A percentile compares a stretch with the other conserved stretches of the same genome.
phyloP scores from a whole-genome alignment of 2,329 filamentous ascomycete genomes.

The Corniculantispora saksenae region DNA sequence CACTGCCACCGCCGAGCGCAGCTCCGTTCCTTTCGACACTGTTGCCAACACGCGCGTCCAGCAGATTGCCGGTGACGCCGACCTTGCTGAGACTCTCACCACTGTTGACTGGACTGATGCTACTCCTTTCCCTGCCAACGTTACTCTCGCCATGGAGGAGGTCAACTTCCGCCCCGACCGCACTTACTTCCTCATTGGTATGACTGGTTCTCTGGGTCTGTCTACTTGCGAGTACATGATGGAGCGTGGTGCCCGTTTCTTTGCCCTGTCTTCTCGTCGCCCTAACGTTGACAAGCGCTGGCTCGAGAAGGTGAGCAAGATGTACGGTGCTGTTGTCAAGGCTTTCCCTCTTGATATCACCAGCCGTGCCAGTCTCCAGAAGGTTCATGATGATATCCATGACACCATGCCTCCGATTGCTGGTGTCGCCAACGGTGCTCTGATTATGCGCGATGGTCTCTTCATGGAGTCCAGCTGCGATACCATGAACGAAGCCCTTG shows the following conservation, averaged over 20 bases:
- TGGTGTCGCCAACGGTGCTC: slow-evolving; percentile 40
- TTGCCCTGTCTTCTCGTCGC: slow-evolving; percentile 15
- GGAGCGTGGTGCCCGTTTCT: slow-evolving; percentile 17
- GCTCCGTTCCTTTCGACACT: slow-evolving; percentile 16
- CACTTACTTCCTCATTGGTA: slow-evolving; percentile 20
- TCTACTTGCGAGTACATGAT: slow-evolving; percentile 20
- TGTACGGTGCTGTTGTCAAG: slow-evolving; percentile 12
- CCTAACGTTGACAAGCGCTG: slow-evolving; percentile 19
- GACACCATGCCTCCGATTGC: slow-evolving; percentile 35
- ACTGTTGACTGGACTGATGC: slow-evolving; percentile 19
- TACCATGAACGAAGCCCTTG: slow-evolving; percentile 28
- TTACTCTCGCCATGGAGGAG: slow-evolving; percentile 18
- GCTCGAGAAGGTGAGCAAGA: slow-evolving; percentile 12
- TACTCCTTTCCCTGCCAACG: slow-evolving; percentile 16
- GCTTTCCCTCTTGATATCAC: slow-evolving; percentile 19
- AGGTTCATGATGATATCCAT: slow-evolving; percentile 25
- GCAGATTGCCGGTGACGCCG: slow-evolving; percentile 14
- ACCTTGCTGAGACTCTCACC: slow-evolving; percentile 16
- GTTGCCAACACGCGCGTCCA: slow-evolving; percentile 18
- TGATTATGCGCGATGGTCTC: slow-evolving; percentile 36
- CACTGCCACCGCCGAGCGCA: slow-evolving; percentile 2
- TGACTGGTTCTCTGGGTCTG: slow-evolving; percentile 19
- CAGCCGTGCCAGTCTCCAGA: slow-evolving; percentile 12
- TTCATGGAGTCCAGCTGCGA: slow-evolving; percentile 36
- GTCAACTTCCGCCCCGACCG: slow-evolving; percentile 16